phyloP scores from a whole-genome alignment of 495 filamentous ascomycete genomes.

The Daldinia concentrica region DNA sequence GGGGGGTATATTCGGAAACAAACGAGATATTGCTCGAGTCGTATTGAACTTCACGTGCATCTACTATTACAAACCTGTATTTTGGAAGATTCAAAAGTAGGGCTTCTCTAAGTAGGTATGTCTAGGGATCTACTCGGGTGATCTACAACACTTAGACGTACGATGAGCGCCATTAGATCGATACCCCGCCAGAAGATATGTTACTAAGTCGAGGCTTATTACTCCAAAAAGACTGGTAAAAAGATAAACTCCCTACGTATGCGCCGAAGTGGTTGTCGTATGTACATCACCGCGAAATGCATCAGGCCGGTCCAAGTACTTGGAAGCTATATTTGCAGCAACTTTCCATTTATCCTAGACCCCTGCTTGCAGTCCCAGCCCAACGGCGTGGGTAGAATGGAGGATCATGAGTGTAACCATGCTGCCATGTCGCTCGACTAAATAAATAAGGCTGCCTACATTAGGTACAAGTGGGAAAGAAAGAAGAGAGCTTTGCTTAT shows the following conservation, averaged over 20 bases:
- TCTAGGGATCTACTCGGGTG: constrained; percentile 29
- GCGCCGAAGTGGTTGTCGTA: constrained; percentile 8
- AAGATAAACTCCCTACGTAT: constrained; percentile 8
- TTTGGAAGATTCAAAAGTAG: constrained; percentile 1
- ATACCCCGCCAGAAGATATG: not conserved
- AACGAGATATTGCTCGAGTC: not conserved
- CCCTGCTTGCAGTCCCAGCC: constrained; percentile 42
- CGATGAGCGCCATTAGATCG: constrained; percentile 5
- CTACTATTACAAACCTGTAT: not conserved
- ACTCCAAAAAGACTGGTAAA: constrained; percentile 20
- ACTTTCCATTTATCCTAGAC: constrained; percentile 35
- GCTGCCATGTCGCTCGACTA: constrained; percentile 30
- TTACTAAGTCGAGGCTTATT: constrained; percentile 15
- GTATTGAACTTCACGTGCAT: not conserved
- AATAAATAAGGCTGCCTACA: constrained; percentile 28
- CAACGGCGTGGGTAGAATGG: constrained; percentile 43
- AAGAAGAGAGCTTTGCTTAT: constrained; percentile 25
- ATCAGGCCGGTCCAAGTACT: constrained; percentile 11
- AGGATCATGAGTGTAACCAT: constrained; percentile 41
- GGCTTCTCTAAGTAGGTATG: constrained; percentile 23
- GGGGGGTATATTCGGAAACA: not conserved
- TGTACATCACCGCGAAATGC: constrained; percentile 26
- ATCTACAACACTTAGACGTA: constrained; percentile 31
- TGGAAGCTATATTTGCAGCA: constrained; percentile 25
- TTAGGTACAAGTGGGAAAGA: not conserved